Evolutionary conservation across 139 green algal species (phyloP).

Genomic region (Auxenochlorella protothecoides): DNA sequence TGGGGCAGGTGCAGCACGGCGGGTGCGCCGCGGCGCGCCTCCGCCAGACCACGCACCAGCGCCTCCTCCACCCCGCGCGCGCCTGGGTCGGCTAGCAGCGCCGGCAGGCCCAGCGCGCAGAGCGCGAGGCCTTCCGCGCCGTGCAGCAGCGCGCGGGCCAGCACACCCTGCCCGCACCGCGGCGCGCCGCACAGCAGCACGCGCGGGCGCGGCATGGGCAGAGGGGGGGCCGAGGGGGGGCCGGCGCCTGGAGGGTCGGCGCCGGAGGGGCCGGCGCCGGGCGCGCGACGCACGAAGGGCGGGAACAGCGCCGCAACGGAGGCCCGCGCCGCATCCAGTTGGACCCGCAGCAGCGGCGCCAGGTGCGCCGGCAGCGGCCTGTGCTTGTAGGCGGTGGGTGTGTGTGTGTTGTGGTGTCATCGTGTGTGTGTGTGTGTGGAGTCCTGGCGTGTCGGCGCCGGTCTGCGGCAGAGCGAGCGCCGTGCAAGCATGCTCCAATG

Average conservation of each 20-base stretch:
- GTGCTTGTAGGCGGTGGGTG: background rate
- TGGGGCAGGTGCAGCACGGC: conserved; percentile 84
- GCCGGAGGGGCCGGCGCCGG: conserved; percentile 4
- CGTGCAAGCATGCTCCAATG: no score
- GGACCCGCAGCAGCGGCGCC: conserved; percentile 26
- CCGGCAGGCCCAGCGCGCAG: conserved; percentile 66
- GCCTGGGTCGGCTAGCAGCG: conserved; percentile 60
- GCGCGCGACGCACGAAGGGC: background rate
- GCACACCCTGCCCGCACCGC: conserved; percentile 47
- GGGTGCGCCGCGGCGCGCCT: conserved; percentile 69
- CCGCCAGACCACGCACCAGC: conserved; percentile 69
- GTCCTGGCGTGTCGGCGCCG: no score
- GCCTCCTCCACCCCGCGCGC: conserved; percentile 67
- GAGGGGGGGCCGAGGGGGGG: background rate
- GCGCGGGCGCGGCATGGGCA: conserved; percentile 36
- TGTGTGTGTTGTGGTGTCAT: no score
- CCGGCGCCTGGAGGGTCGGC: background rate
- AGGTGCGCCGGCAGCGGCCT: conserved; percentile 43
- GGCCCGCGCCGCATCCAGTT: conserved; percentile 24
- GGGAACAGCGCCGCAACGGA: background rate
- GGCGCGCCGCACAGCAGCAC: conserved; percentile 54
- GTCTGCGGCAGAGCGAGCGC: no score
- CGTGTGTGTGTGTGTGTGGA: no score
- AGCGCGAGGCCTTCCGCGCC: conserved; percentile 73
- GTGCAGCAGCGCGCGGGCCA: conserved; percentile 69